Evolutionary conservation across 345 rosid species (phyloP).

Genomic region (Erysimum cheiranthoides): DNA sequence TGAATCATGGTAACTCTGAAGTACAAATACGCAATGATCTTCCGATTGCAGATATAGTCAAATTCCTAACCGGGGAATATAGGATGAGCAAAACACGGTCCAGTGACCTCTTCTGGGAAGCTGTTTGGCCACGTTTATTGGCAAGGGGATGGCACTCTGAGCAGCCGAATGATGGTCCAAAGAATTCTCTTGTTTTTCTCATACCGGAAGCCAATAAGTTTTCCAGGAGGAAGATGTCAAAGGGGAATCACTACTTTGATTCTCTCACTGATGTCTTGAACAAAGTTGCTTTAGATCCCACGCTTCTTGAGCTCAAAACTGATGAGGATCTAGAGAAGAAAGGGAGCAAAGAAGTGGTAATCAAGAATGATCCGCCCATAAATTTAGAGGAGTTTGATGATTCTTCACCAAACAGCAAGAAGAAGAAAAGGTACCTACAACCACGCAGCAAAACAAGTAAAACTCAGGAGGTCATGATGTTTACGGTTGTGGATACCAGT

Average conservation of each 20-base stretch:
- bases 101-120: slow-evolving; percentile 91
- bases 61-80: slow-evolving; percentile 66
- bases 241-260: slow-evolving; percentile 81
- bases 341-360: slow-evolving; percentile 47
- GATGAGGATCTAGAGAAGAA: slow-evolving; percentile 43
- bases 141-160: slow-evolving; percentile 96
- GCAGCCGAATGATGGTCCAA: slow-evolving; percentile 62
- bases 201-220: slow-evolving; percentile 73
- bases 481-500: slow-evolving; percentile 72
- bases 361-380: slow-evolving; percentile 41
- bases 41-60: slow-evolving; percentile 60
- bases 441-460: slow-evolving; percentile 57
- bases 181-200: slow-evolving; percentile 72
- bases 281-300: slow-evolving; percentile 68
- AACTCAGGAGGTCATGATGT: slow-evolving; percentile 47
- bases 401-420: slow-evolving; percentile 40
- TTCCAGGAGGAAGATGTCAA: slow-evolving; percentile 73
- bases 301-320: slow-evolving; percentile 62
- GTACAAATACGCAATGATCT: slow-evolving; percentile 75
- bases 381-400: slow-evolving; percentile 32
- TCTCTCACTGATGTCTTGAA: slow-evolving; percentile 72
- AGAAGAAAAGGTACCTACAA: slow-evolving; percentile 57
- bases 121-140: slow-evolving; percentile 90
- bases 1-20: slow-evolving; percentile 55
- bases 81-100: slow-evolving; percentile 84